Evolutionary conservation across 2,329 filamentous ascomycete species (phyloP).

Genomic region (Dactylellina cionopaga): DNA sequence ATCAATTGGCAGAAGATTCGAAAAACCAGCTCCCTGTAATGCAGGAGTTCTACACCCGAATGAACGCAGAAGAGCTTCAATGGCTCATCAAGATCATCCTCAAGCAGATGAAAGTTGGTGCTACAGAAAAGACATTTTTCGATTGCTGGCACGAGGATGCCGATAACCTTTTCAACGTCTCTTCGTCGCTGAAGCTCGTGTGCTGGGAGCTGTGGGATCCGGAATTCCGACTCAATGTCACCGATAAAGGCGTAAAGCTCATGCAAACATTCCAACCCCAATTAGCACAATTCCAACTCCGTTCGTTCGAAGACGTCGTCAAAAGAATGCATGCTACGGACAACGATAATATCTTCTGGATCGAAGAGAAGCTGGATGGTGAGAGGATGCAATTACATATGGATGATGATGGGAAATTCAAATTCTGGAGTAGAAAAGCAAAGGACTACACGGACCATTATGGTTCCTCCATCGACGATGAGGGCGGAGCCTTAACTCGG

Average conservation of each 20-base stretch:
- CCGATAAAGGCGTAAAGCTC: conserved; percentile 77
- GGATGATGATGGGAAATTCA: conserved; percentile 78
- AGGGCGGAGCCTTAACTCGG: conserved; percentile 79
- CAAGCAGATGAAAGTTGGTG: conserved; percentile 77
- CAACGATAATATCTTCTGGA: conserved; percentile 85
- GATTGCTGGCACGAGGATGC: conserved; percentile 83
- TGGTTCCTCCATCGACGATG: conserved; percentile 77
- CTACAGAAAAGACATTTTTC: conserved; percentile 88
- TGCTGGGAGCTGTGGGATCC: conserved; percentile 92
- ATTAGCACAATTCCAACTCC: conserved; percentile 88
- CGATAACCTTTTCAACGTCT: conserved; percentile 84
- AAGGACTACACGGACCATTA: conserved; percentile 98
- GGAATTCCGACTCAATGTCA: conserved; percentile 73
- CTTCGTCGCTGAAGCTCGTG: conserved; percentile 85
- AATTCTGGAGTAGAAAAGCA: conserved; percentile 93
- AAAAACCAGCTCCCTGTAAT: conserved; percentile 85
- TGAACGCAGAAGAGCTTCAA: conserved; percentile 92
- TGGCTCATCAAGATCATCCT: conserved; percentile 96
- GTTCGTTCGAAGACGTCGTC: conserved; percentile 81
- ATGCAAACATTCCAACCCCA: conserved; percentile 98
- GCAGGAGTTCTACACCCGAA: conserved; percentile 82
- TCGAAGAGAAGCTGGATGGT: conserved; percentile 96
- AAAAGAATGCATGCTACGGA: conserved; percentile 71
- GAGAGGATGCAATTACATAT: conserved; percentile 98
- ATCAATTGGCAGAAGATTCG: conserved; percentile 73